Percentiles rank a stretch among this genome's conserved stretches.
phyloP scores from a whole-genome alignment of 1,139 yeast genomes.

The Geotrichum cucujoidarum region DNA sequence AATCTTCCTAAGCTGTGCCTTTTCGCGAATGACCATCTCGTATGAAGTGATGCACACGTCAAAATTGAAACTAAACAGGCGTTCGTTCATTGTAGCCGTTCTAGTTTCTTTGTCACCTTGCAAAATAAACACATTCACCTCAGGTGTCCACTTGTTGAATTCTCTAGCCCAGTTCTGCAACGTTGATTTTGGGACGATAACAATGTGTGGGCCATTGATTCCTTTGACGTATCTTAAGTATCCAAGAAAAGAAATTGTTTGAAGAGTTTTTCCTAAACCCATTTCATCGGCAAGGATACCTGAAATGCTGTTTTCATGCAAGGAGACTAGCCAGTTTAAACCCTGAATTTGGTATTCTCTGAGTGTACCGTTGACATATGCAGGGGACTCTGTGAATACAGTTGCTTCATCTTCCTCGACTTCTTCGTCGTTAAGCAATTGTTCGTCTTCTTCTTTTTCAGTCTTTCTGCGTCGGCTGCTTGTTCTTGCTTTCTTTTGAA shows the following conservation, averaged over 20 bases:
- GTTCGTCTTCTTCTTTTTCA: constrained; percentile 91
- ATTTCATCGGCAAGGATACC: constrained; percentile 97
- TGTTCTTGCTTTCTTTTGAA: constrained; percentile 25
- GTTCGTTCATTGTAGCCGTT: constrained; percentile 51
- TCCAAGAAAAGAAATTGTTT: constrained; percentile 53
- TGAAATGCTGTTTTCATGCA: constrained; percentile 74
- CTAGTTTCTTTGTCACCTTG: constrained; percentile 87
- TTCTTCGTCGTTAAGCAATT: constrained; percentile 71
- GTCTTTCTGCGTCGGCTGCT: constrained; percentile 50
- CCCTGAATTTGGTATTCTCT: constrained; percentile 92
- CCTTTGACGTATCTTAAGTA: constrained; percentile 71
- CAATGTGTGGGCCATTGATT: constrained; percentile 82
- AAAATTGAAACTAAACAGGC: constrained; percentile 65
- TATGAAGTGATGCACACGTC: constrained; percentile 88
- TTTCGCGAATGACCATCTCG: constrained; percentile 89
- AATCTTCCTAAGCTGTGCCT: constrained; percentile 68
- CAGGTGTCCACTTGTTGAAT: constrained; percentile 92
- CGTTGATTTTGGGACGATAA: constrained; percentile 92
- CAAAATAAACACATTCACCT: constrained; percentile 76
- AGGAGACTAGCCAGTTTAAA: constrained; percentile 80
- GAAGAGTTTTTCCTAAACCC: constrained; percentile 87
- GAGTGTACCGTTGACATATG: constrained; percentile 48
- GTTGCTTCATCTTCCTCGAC: constrained; percentile 45
- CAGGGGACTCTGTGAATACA: constrained; percentile 75
- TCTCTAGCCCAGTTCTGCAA: constrained; percentile 95